Conservation (phyloP, 2,329 filamentous ascomycete species). For the Ophiostoma novo-ulmi region DNA sequence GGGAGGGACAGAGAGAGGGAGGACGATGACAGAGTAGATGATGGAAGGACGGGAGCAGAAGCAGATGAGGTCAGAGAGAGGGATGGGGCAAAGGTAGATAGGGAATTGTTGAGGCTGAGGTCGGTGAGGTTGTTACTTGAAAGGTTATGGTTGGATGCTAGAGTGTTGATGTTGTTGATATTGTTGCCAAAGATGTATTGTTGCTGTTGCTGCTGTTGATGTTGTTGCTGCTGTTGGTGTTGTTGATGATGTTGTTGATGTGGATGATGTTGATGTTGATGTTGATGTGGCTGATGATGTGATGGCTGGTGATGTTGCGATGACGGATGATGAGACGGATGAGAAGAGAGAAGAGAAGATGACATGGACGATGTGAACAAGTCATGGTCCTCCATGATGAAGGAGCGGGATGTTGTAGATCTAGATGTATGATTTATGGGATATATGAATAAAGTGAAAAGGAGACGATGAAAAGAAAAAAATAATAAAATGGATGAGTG, state of each 20-base stretch:
- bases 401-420: slow-evolving; percentile 12
- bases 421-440: slow-evolving; percentile 3
- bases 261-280: background rate
- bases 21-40: background rate
- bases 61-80: background rate
- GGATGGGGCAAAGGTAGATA: background rate
- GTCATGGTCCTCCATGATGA: slow-evolving; percentile 13
- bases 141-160: background rate
- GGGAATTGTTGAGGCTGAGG: background rate
- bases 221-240: background rate
- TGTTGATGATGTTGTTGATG: slow-evolving; percentile 7
- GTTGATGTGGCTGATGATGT: background rate
- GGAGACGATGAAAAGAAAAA: background rate
- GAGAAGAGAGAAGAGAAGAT: background rate
- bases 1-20: background rate
- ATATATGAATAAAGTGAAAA: background rate
- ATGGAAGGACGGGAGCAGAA: background rate
- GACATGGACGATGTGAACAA: background rate
- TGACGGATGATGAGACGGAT: background rate
- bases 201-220: background rate
- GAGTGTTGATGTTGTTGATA: background rate
- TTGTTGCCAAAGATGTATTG: slow-evolving; percentile 1
- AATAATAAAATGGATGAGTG: background rate
- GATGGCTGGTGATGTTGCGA: background rate
- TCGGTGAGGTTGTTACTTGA: background rate